Evolutionary conservation across 2,329 filamentous ascomycete species (phyloP), one percentile per base, ranked within the genome.

Genomic region (Calonectria crousiana): DNA sequence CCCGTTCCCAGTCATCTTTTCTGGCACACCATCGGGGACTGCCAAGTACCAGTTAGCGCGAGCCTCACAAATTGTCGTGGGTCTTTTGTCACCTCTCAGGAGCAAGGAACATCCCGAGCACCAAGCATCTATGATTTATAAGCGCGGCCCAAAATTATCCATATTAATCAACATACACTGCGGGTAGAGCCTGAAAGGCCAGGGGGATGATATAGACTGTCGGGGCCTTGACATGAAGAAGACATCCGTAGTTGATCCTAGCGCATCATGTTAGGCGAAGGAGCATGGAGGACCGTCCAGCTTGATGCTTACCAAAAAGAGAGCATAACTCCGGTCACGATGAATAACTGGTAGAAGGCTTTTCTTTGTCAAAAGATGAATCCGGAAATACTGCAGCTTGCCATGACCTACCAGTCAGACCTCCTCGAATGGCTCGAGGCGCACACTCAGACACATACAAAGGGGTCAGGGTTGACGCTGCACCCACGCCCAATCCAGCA

Each of bases 21-120:
- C 91, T 90, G 30, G 92, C 93, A 30, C 93, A 89, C 90, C 91
- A 94, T 77, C 93, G 89, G 18, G 93, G 92, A 9, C 91, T 93
- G 74, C 89, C 87, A 6, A 16, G 23, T 14, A 41, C n/a, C 11
- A 3, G n/a, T 80, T 53, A 80, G 75, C 28, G 34, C 14, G 2
- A 20, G 28, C 23, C 3, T 32, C 23, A 8, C 3, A 9, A 20
- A 47, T 8, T 16, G n/a, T 30, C 26, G 6, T 4, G 47, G n/a
- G 38, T 69, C 28, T 28, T 20, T 34, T 14, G 41, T 10, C 76
- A 84, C 84, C 84, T 86, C 76, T 90, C 88, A 14, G 87, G 87
- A 80, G 92, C 93, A 66, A 92, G 82, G 2, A 90, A 80, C 88
- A 95, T 93, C 76, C 91, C 90, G 20, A 86, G 38, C 36, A 93